Base-by-base conservation (phyloP, 2,329 filamentous ascomycete species). In the Trichoderma gracile region DNA sequence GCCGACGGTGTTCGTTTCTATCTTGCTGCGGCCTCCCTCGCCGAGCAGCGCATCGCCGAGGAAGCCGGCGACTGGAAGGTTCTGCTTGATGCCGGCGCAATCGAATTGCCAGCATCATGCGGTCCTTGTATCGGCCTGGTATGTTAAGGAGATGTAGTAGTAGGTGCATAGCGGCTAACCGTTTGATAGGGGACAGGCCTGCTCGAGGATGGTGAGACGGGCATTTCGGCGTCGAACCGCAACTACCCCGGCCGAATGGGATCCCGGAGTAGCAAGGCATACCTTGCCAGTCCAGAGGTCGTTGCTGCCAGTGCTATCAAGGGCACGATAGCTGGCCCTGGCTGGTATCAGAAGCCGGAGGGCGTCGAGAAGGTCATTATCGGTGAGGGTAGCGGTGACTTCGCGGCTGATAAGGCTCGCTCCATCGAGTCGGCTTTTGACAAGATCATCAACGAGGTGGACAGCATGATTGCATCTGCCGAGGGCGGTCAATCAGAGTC, bases 231-330 rank as follows among this genome's bases (percentile, higher is more conserved):
- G 0, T 88, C 83, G 58, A 97, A 97, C 80, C 83, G 93, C 12
- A 97, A 97, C 76, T 97, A 93, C 81, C 93, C 93, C 77, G 93
- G 93, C 0, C 86, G 93, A 3, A 96, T 97, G 91, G 93, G 93
- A 33, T 33, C 30, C 30, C 30, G 47, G 3, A 50, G 25, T 3
- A 23, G 23, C 66, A 88, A 92, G 72, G 92, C 92, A 0, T 97
- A 97, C 74, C 87, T 97, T 0, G 90, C 89, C 6, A 94, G 90
- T 69, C 93, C 95, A 0, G 93, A 97, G 72, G 89, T 97, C 2
- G 94, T 98, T 0, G 94, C 94, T 4, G 93, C 95, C 8, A 96
- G 91, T 71, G 94, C 94, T 2, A 78, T 97, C 0, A 71, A 81
- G 17, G 91, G 91, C 14, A 84, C 83, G 66, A 92, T 93, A 42